phyloP scores from a whole-genome alignment of 2,329 filamentous ascomycete genomes.

The Nemania sp. region DNA sequence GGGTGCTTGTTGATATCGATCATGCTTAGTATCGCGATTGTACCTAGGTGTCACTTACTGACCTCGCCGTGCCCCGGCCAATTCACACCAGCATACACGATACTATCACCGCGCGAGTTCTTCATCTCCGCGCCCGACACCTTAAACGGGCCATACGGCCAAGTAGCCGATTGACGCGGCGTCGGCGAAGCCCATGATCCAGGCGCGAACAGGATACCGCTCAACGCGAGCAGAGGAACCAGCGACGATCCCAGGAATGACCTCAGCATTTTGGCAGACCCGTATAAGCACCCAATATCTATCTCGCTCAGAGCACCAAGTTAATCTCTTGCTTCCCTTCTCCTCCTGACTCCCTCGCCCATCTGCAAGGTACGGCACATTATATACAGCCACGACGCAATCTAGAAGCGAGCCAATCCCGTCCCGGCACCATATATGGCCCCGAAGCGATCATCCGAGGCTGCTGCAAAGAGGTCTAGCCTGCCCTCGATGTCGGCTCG shows the following conservation, averaged over 20 bases:
- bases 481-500: neutral
- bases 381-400: slow-evolving; percentile 8
- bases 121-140: slow-evolving; percentile 58
- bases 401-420: slow-evolving; percentile 33
- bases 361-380: slow-evolving; percentile 6
- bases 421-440: slow-evolving; percentile 19
- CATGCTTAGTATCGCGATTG: neutral
- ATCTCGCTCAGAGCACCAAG: too few relatives aligned
- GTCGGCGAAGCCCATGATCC: slow-evolving; percentile 41
- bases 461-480: slow-evolving; percentile 14
- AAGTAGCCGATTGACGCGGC: slow-evolving; percentile 37
- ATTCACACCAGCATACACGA: slow-evolving; percentile 68
- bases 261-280: slow-evolving; percentile 38
- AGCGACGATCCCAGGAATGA: slow-evolving; percentile 37
- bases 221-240: slow-evolving; percentile 45
- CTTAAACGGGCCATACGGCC: slow-evolving; percentile 53
- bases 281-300: slow-evolving; percentile 4
- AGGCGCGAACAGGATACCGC: slow-evolving; percentile 39
- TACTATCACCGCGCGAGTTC: slow-evolving; percentile 56
- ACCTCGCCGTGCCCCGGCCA: slow-evolving; percentile 71
- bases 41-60: slow-evolving; percentile 48
- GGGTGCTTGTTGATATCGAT: neutral
- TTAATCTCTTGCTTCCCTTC: slow-evolving; percentile 8
- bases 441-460: slow-evolving; percentile 33
- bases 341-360: neutral